A percentile compares a stretch with the other conserved stretches of the same genome.
Conservation (phyloP, 2,329 filamentous ascomycete species). For the Pseudogymnoascus sp. region DNA sequence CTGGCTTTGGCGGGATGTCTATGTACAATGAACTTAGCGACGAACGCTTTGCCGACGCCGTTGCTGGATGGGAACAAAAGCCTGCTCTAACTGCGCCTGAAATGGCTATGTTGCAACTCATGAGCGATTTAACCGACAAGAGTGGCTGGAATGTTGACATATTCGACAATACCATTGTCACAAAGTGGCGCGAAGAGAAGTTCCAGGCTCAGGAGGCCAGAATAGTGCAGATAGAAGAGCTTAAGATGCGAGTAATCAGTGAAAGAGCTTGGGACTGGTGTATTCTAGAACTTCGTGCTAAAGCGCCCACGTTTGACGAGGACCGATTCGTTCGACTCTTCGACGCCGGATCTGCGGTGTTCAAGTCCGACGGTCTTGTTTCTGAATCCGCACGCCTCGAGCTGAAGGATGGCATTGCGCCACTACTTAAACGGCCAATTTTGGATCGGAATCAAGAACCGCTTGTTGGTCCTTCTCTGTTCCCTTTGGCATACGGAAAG, state of each 20-base stretch:
- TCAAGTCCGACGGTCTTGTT: constrained; percentile 11
- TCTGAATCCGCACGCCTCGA: too few species aligned
- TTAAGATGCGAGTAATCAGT: constrained; percentile 9
- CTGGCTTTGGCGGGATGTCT: background rate
- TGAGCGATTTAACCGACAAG: background rate
- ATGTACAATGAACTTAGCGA: background rate
- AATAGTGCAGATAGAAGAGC: background rate
- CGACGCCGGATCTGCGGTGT: constrained; percentile 25
- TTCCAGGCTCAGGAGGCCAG: constrained; percentile 4
- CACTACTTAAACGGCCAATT: too few species aligned
- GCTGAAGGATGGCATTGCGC: too few species aligned
- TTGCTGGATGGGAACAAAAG: background rate
- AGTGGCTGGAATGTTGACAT: background rate
- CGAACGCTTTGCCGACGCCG: background rate
- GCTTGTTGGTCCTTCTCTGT: constrained; percentile 53
- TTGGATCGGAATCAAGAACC: constrained; percentile 31
- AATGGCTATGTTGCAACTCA: background rate
- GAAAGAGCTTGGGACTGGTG: constrained; percentile 13
- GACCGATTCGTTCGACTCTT: constrained; percentile 6
- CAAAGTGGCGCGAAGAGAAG: constrained; percentile 18
- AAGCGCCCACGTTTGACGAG: constrained; percentile 9
- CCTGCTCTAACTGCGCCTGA: background rate
- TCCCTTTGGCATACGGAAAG: constrained; percentile 45
- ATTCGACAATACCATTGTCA: constrained; percentile 15
- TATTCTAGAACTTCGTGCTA: constrained; percentile 13